A percentile compares a stretch with the other conserved stretches of the same genome.
Evolutionary conservation across 805 yeast species (phyloP).

Genomic region (Isabelozyma pseudorhagii): DNA sequence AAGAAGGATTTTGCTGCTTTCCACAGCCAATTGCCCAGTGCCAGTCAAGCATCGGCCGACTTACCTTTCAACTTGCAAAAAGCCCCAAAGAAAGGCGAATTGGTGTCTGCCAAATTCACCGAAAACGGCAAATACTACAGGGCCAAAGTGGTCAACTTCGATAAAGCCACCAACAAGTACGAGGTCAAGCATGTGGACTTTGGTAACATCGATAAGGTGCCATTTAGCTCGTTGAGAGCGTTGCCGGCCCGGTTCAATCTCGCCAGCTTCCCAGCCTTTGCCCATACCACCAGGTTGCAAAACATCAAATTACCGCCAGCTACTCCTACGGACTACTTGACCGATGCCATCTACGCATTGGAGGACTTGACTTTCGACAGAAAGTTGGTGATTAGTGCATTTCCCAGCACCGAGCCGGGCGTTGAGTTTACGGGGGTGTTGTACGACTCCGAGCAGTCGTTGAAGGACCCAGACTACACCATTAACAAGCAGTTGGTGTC

Average conservation of each 20-base stretch:
- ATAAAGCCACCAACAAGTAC: conserved; percentile 39
- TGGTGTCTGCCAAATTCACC: conserved; percentile 51
- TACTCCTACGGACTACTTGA: conserved; percentile 50
- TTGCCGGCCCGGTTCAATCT: conserved; percentile 50
- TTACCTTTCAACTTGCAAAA: conserved; percentile 37
- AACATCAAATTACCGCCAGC: conserved; percentile 57
- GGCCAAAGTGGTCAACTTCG: conserved; percentile 49
- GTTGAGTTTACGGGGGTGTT: conserved; percentile 51
- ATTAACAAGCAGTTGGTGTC: conserved; percentile 57
- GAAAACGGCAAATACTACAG: conserved; percentile 58
- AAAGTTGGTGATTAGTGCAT: conserved; percentile 53
- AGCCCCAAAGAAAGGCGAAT: conserved; percentile 52
- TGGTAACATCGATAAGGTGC: conserved; percentile 51
- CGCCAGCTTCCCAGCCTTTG: conserved; percentile 46
- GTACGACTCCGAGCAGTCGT: conserved; percentile 54
- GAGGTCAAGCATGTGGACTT: conserved; percentile 61
- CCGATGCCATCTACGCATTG: conserved; percentile 51
- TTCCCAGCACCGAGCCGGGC: conserved; percentile 35
- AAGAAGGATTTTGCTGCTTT: conserved; percentile 47
- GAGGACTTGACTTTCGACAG: conserved; percentile 52
- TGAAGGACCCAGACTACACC: conserved; percentile 53
- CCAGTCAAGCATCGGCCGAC: conserved; percentile 33
- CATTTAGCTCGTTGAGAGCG: conserved; percentile 43
- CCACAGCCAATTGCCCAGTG: conserved; percentile 36
- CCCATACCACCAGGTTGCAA: conserved; percentile 52